Base-by-base conservation (phyloP, 345 rosid species). In the Acer yangbiense region DNA sequence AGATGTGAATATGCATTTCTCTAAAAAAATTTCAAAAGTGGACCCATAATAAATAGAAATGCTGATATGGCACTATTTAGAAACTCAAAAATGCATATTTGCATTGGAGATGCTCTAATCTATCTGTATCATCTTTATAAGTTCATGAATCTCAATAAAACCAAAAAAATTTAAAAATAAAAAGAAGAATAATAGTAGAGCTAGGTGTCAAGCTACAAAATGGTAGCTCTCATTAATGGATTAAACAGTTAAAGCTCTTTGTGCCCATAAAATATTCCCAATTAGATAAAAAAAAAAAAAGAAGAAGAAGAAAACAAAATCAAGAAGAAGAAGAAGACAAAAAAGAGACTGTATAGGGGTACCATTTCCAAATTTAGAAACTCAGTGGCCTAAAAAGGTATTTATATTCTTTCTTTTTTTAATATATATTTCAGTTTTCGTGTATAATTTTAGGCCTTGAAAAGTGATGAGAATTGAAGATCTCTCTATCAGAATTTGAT, bases 401-500 rank as follows among this genome's bases (percentile, higher is more conserved):
- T 7, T 63, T 21, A 39, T 62, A 62, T 27, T 64, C 61, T 10
- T 46, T 68, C 7, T 18, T 27, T 20, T 5, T 7, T 41, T 41
- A 5, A 43, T 9, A 43, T 9, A 46, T 27, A 18, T 74, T 74
- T 46, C 69, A 27, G 27, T 64, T 64, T 74, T 27, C 1, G 44
- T 20, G 35, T 3, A 35, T 8, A 7, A 12, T 69, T 29, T 29
- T 29, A 29, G 32, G 58, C 54, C 39, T 35, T 4, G 39, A 4
- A 35, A 35, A 35, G 39, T 35, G 39, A 35, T 35, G 39, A 35
- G 39, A 35, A 35, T 35, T 35, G 50, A 14, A 58, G 63, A 58
- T 75, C 54, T 21, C 20, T 43, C 11, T 21, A 54, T 66, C 65
- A 66, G 72, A 54, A 35, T 29, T 75, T 67, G 41, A 67, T 67